Evolutionary conservation across 768 basidiomycete species (phyloP), one percentile per base, ranked within the genome.

Genomic region (Hygrocybe punicea): DNA sequence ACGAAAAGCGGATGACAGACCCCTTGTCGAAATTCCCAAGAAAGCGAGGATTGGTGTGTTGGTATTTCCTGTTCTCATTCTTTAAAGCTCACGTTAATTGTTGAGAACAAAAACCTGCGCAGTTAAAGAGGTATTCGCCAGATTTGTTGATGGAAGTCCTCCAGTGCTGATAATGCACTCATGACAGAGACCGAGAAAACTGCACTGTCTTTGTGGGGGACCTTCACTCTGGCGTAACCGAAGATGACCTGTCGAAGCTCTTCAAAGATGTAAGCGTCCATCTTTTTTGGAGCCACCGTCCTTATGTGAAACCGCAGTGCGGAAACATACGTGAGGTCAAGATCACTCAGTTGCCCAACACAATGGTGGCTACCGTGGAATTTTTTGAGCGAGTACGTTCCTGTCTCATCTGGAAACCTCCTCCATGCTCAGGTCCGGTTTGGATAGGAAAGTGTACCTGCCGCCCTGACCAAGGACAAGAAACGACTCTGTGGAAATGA

Each of bases 391-490:
- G 86, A 59, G 81, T 88, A 66, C 48, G 78, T 69, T 23, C 51
- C 45, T 50, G 14, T 46, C 3, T 17, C 51, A 36, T n/a, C 6
- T 17, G 17, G 23, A 29, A 29, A 29, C 4, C 4, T 29, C 4
- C 29, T 8, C 4, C 4, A 8, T 29, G 29, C 29, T 29, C 29
- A 29, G 8, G 11, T 2, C 50, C 17, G 6, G 8, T 7, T 14
- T 55, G 44, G 39, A 34, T 57, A 93, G 87, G 91, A 92, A 14
- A 83, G 82, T 57, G 81, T 98, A 2, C 92, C 93, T 8, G 83
- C 84, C 0, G 97, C 92, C 2, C 77, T 96, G 37, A 96, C 94
- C 0, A 95, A 93, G 68, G 96, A 99, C 73, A 97, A 96, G 73
- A 97, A 96, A 69, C 84, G 86, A 49, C 64, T 98, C 35, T 78